These are phyloP conservation scores for Torrubiella hemipterigena DNA, from an alignment of 2,329 filamentous ascomycete species.

Conservation along the genomic window DNA sequence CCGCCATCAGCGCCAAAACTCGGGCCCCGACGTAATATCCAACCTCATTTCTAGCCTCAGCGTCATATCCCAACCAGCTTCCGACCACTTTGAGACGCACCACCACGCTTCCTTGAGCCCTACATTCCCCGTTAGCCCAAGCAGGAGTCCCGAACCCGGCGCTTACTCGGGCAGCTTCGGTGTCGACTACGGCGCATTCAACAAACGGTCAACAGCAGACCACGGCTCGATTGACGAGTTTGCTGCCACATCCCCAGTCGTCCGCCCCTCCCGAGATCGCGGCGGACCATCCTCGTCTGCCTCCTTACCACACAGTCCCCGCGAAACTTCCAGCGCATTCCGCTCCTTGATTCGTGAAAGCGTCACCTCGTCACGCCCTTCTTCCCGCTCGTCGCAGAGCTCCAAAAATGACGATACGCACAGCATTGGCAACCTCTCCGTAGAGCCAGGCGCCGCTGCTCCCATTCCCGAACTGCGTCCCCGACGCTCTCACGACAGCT, in stretches of 20 bases:
- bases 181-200: constrained; percentile 56
- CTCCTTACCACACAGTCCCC: constrained; percentile 46
- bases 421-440: constrained; percentile 53
- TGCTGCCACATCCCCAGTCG: constrained; percentile 54
- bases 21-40: constrained; percentile 59
- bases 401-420: constrained; percentile 45
- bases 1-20: constrained; percentile 23
- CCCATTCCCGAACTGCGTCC: constrained; percentile 36
- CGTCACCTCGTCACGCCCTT: constrained; percentile 36
- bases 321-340: constrained; percentile 42
- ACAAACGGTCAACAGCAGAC: constrained; percentile 36
- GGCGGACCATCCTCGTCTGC: constrained; percentile 62
- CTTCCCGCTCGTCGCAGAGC: constrained; percentile 42
- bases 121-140: constrained; percentile 23
- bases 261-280: constrained; percentile 71
- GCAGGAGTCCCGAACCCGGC: constrained; percentile 23
- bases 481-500: constrained; percentile 48
- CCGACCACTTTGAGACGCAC: constrained; percentile 55
- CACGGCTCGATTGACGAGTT: constrained; percentile 42
- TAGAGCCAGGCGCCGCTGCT: constrained; percentile 44
- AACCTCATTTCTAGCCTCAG: constrained; percentile 58
- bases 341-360: constrained; percentile 48
- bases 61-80: constrained; percentile 55
- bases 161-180: constrained; percentile 51
- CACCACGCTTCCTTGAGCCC: constrained; percentile 25